These are phyloP conservation scores for Globisporangium apiculatum DNA, from an alignment of 352 stramenopile species.

Conservation along the genomic window DNA sequence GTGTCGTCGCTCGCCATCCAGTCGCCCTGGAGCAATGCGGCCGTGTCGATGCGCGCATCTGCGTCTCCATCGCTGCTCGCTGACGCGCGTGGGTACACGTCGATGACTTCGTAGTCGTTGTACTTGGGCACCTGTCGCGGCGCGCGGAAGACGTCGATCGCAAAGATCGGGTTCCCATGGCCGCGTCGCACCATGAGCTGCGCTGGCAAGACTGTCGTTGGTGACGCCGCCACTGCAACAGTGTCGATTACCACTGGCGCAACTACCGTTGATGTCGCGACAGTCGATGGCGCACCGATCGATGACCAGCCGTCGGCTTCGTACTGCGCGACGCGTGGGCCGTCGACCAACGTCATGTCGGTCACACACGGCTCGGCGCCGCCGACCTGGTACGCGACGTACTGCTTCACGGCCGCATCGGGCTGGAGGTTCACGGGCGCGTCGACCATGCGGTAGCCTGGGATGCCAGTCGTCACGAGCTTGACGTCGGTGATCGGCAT, in stretches of 20 bases:
- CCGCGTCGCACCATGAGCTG: slow-evolving; percentile 70
- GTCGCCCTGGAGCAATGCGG: slow-evolving; percentile 38
- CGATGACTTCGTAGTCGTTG: slow-evolving; percentile 86
- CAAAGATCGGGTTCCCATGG: slow-evolving; percentile 83
- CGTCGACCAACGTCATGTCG: slow-evolving; percentile 58
- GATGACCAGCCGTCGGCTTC: slow-evolving; percentile 58
- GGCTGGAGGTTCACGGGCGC: slow-evolving; percentile 65
- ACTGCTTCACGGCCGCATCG: slow-evolving; percentile 66
- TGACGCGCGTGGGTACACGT: slow-evolving; percentile 30
- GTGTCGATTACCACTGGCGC: no score
- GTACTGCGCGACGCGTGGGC: slow-evolving; percentile 31
- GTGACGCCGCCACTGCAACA: no score
- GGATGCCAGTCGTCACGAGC: slow-evolving; percentile 78
- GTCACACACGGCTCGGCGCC: slow-evolving; percentile 78
- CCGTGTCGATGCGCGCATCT: slow-evolving; percentile 2
- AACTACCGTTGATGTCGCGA: neutral
- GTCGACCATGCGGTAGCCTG: slow-evolving; percentile 80
- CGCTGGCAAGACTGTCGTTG: slow-evolving; percentile 11
- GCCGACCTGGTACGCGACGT: slow-evolving; percentile 76
- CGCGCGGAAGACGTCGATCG: slow-evolving; percentile 80
- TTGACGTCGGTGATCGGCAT: slow-evolving; percentile 86
- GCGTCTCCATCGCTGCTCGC: neutral
- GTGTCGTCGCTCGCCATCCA: slow-evolving; percentile 76
- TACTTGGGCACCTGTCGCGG: slow-evolving; percentile 82
- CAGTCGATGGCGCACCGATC: slow-evolving; percentile 41